Evolutionary conservation across 1,284 basidiomycete genomes (phyloP).

Genomic region (Serendipita sp.): DNA sequence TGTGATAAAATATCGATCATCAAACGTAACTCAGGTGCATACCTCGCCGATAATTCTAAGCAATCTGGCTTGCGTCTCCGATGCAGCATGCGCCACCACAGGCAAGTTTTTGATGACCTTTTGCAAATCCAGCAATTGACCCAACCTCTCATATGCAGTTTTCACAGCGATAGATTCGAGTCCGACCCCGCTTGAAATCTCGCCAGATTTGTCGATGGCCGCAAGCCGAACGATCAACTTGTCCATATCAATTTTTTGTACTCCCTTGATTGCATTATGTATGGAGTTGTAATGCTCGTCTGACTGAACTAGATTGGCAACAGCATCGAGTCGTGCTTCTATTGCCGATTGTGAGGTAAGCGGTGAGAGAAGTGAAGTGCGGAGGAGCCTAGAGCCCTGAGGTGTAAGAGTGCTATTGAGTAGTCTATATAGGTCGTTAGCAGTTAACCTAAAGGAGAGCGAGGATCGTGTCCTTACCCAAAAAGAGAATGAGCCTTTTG

Average conservation of each 20-base stretch:
- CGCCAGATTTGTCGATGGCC: background rate
- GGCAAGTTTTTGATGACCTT: slow-evolving; percentile 55
- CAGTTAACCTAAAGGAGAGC: background rate
- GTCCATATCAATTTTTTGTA: slow-evolving; percentile 77
- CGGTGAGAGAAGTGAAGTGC: background rate
- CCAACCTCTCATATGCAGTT: slow-evolving; percentile 51
- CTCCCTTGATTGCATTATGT: slow-evolving; percentile 49
- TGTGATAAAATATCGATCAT: background rate
- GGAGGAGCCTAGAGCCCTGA: background rate
- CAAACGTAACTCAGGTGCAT: slow-evolving; percentile 9
- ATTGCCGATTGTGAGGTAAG: slow-evolving; percentile 35
- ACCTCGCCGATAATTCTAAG: slow-evolving; percentile 50
- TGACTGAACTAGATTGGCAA: slow-evolving; percentile 59
- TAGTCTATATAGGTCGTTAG: background rate
- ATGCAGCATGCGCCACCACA: slow-evolving; percentile 42
- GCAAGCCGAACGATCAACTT: slow-evolving; percentile 47
- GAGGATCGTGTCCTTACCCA: slow-evolving; percentile 36
- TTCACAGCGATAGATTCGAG: slow-evolving; percentile 38
- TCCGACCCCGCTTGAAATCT: slow-evolving; percentile 49
- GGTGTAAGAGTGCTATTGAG: background rate
- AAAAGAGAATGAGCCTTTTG: slow-evolving; percentile 55
- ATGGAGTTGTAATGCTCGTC: slow-evolving; percentile 63
- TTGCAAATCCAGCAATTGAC: slow-evolving; percentile 63
- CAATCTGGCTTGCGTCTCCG: slow-evolving; percentile 42
- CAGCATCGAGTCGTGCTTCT: slow-evolving; percentile 68